phyloP scores from a whole-genome alignment of 441 rosid species.

The Euphorbia celastroides region DNA sequence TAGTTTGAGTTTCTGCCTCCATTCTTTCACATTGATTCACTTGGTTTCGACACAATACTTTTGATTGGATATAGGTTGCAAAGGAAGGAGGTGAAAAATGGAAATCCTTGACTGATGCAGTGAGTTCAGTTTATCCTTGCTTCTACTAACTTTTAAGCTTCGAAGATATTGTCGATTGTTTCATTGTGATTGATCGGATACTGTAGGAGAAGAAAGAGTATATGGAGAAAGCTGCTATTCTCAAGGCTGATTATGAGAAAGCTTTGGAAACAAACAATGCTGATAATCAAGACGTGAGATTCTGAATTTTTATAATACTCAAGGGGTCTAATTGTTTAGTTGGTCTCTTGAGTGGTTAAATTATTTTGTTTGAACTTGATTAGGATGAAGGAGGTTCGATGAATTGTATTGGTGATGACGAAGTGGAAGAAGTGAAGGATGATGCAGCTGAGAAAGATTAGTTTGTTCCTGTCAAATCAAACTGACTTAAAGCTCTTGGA shows the following conservation, averaged over 20 bases:
- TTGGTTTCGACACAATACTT: not conserved
- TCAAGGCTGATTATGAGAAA: conserved; percentile 57
- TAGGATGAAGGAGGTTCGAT: conserved; percentile 37
- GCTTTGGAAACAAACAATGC: conserved; percentile 35
- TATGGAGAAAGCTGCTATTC: conserved; percentile 62
- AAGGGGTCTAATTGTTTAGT: not conserved
- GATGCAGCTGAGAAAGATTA: conserved; percentile 21
- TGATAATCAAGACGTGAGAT: conserved; percentile 40
- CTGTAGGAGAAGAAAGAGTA: conserved; percentile 74
- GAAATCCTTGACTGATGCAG: conserved; percentile 81
- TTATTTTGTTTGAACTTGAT: conserved; percentile 10
- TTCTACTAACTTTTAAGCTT: not conserved
- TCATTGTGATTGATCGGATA: conserved; percentile 4
- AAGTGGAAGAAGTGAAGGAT: conserved; percentile 12
- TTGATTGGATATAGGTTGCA: conserved; percentile 43
- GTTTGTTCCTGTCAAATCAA: not conserved
- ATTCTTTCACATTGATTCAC: too few species aligned
- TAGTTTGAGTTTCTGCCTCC: too few species aligned
- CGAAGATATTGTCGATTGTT: not conserved
- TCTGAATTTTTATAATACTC: not conserved
- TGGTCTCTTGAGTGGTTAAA: not conserved
- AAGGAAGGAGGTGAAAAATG: conserved; percentile 84
- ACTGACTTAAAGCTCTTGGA: not conserved
- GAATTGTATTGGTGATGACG: conserved; percentile 26
- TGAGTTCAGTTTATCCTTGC: conserved; percentile 25